A percentile compares a stretch with the other conserved stretches of the same genome.
phyloP scores from a whole-genome alignment of 2,329 filamentous ascomycete genomes.

The Pochonia chlamydosporia region DNA sequence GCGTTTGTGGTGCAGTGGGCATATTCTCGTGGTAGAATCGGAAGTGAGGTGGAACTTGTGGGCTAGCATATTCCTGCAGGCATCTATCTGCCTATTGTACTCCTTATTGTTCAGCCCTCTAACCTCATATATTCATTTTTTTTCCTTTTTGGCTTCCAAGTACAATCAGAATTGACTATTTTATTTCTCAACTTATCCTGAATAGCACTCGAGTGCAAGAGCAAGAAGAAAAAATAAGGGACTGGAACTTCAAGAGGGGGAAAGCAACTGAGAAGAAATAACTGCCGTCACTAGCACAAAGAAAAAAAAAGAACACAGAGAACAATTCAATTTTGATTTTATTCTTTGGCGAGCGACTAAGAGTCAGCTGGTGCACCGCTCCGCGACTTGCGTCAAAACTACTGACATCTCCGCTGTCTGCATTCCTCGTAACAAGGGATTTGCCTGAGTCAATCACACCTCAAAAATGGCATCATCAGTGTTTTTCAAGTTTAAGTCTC shows the following conservation, averaged over 20 bases:
- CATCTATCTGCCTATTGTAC: conserved; percentile 32
- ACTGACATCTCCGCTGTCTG: conserved; percentile 12
- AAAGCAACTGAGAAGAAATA: conserved; percentile 1
- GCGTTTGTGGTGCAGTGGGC: conserved; percentile 24
- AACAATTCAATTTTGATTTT: conserved; percentile 8
- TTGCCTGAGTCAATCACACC: conserved; percentile 9
- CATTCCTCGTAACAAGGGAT: conserved; percentile 21
- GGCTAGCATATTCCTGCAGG: conserved; percentile 26
- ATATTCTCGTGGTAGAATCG: conserved; percentile 24
- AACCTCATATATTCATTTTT: conserved; percentile 27
- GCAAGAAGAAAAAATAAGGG: conserved; percentile 18
- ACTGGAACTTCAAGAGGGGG: not conserved
- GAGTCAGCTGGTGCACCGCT: not conserved
- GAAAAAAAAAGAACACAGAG: conserved; percentile 8
- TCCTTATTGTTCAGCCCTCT: conserved; percentile 31
- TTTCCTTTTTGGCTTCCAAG: conserved; percentile 28
- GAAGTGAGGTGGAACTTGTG: conserved; percentile 30
- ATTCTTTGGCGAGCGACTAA: conserved; percentile 2
- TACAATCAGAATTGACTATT: conserved; percentile 52
- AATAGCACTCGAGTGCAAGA: conserved; percentile 31
- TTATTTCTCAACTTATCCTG: conserved; percentile 28
- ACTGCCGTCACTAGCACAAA: conserved; percentile 8
- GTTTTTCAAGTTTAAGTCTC: conserved; percentile 99
- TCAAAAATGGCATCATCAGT: conserved; percentile 89
- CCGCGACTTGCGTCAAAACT: conserved; percentile 10